These are phyloP conservation scores for Lachancea meyersii DNA, from an alignment of 805 yeast species.

Conservation along the genomic window DNA sequence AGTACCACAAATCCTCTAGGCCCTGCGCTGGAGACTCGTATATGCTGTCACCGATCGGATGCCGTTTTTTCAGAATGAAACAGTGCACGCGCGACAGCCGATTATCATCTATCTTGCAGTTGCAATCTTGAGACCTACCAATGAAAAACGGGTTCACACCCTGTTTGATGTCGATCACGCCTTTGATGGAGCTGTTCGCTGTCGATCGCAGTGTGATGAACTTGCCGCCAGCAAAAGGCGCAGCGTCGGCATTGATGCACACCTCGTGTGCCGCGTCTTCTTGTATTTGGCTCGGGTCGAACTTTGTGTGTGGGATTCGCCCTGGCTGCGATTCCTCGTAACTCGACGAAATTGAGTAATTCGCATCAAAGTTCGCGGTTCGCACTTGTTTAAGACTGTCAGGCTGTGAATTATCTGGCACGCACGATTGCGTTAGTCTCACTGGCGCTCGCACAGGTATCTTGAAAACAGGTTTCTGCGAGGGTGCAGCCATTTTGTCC, in stretches of 20 bases:
- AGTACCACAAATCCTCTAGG: constrained; percentile 69
- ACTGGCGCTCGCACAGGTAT: constrained; percentile 26
- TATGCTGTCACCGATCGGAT: constrained; percentile 50
- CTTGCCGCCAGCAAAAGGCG: constrained; percentile 38
- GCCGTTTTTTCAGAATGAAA: constrained; percentile 54
- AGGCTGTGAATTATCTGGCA: constrained; percentile 8
- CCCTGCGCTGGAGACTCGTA: constrained; percentile 70
- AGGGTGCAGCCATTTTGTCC: neutral
- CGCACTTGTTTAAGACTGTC: constrained; percentile 6
- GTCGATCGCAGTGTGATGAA: constrained; percentile 56
- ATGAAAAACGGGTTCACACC: constrained; percentile 61
- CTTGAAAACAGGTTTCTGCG: constrained; percentile 22
- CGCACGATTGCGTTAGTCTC: constrained; percentile 26
- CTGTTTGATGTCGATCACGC: constrained; percentile 55
- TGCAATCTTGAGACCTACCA: constrained; percentile 65
- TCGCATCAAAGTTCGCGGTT: constrained; percentile 8
- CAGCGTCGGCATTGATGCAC: constrained; percentile 2
- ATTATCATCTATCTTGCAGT: constrained; percentile 59
- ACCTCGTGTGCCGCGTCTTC: neutral
- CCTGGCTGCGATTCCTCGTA: constrained; percentile 1
- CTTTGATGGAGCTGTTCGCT: constrained; percentile 39
- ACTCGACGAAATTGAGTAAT: constrained; percentile 1
- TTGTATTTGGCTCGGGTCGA: neutral
- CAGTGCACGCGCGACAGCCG: constrained; percentile 85
- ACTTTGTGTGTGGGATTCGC: neutral